Evolutionary conservation across 2,329 filamentous ascomycete genomes (phyloP).

Genomic region (Cercospora nicotianae): DNA sequence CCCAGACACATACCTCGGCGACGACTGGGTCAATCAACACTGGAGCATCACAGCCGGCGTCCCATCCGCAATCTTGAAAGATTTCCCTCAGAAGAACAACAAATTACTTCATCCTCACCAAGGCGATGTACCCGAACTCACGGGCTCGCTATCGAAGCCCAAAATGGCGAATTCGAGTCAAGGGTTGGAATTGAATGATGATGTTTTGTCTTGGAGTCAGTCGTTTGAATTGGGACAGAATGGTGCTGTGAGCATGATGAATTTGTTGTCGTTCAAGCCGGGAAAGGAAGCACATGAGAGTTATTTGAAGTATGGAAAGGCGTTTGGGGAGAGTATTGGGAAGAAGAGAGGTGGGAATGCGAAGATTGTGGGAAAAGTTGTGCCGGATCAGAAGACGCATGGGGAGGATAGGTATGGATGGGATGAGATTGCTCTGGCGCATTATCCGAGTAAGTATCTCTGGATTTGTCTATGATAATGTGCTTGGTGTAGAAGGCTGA

Average conservation of each 20-base stretch:
- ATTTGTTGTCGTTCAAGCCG: slow-evolving; percentile 59
- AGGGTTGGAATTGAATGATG: slow-evolving; percentile 56
- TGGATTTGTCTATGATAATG: slow-evolving; percentile 38
- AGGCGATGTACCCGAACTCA: slow-evolving; percentile 41
- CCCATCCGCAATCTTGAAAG: slow-evolving; percentile 46
- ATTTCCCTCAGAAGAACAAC: slow-evolving; percentile 40
- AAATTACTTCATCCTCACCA: slow-evolving; percentile 42
- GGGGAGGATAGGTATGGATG: slow-evolving; percentile 43
- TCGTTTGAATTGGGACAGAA: slow-evolving; percentile 37
- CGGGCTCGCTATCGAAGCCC: slow-evolving; percentile 36
- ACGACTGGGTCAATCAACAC: slow-evolving; percentile 32
- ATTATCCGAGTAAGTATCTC: slow-evolving; percentile 60
- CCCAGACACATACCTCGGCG: slow-evolving; percentile 26
- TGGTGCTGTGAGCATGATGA: slow-evolving; percentile 62
- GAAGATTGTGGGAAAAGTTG: slow-evolving; percentile 62
- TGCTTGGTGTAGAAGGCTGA: slow-evolving; percentile 3
- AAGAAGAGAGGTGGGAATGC: slow-evolving; percentile 56
- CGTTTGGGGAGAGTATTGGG: slow-evolving; percentile 53
- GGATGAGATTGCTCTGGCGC: slow-evolving; percentile 65
- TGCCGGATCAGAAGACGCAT: slow-evolving; percentile 38
- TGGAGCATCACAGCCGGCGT: slow-evolving; percentile 45
- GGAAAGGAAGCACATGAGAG: slow-evolving; percentile 50
- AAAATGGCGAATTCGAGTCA: slow-evolving; percentile 44
- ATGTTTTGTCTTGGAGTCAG: slow-evolving; percentile 54
- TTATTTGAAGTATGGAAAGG: slow-evolving; percentile 61